A percentile compares a stretch with the other conserved stretches of the same genome.
Evolutionary conservation across 2,329 filamentous ascomycete genomes (phyloP).

Genomic region (Apiospora rasikravindrae): DNA sequence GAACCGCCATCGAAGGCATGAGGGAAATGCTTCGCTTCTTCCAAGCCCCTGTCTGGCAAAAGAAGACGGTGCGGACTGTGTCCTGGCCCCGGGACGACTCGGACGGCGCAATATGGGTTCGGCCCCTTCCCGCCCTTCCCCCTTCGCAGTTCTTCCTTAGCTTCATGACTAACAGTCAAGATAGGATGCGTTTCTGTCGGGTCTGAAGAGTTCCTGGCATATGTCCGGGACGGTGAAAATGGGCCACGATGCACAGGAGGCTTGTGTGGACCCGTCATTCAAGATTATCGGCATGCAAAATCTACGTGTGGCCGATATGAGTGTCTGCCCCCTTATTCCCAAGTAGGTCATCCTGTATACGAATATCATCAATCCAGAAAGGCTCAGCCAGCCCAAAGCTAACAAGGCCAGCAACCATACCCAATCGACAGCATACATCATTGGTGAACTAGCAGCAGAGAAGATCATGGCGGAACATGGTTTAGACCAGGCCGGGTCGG

Average conservation of each 20-base stretch:
- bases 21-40: conserved; percentile 25
- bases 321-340: conserved; percentile 33
- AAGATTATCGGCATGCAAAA: conserved; percentile 25
- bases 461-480: conserved; percentile 28
- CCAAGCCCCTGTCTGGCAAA: conserved; percentile 26
- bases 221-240: conserved; percentile 29
- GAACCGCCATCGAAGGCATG: conserved; percentile 26
- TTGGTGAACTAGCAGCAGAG: conserved; percentile 50
- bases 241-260: conserved; percentile 23
- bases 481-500: conserved; percentile 16
- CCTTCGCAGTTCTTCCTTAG: too few relatives aligned
- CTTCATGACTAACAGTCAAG: conserved; percentile 27
- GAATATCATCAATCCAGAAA: not conserved
- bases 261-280: conserved; percentile 29
- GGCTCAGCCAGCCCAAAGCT: not conserved
- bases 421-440: conserved; percentile 52
- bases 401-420: conserved; percentile 35
- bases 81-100: conserved; percentile 26
- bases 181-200: conserved; percentile 34
- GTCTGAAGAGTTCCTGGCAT: conserved; percentile 29
- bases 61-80: conserved; percentile 23
- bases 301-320: conserved; percentile 30
- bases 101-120: conserved; percentile 30
- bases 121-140: not conserved
- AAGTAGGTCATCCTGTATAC: conserved; percentile 37